phyloP scores from a whole-genome alignment of 2,329 filamentous ascomycete genomes.

The Teratosphaeria pseudoeucalypti region DNA sequence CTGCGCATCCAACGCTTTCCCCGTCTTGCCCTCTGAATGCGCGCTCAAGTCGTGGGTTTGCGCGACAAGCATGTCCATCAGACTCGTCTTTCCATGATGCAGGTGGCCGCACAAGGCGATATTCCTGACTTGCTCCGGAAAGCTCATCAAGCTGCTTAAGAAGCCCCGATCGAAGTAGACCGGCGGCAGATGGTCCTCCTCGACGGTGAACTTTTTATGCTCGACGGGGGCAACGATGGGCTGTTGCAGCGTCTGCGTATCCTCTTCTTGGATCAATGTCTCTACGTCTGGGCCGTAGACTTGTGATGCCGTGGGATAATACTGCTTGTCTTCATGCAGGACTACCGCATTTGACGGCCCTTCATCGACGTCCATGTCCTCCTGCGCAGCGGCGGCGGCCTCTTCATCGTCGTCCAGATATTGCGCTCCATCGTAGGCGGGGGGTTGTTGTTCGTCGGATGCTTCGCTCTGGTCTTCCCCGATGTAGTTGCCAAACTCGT shows the following conservation, averaged over 20 bases:
- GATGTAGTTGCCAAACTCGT: constrained; percentile 99
- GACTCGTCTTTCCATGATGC: constrained; percentile 94
- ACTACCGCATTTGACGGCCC: constrained; percentile 94
- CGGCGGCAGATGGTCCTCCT: constrained; percentile 84
- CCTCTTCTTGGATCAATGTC: constrained; percentile 91
- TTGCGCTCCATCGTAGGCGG: constrained; percentile 61
- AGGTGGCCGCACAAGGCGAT: constrained; percentile 84
- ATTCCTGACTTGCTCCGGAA: constrained; percentile 87
- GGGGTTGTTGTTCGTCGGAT: constrained; percentile 51
- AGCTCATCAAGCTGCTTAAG: constrained; percentile 93
- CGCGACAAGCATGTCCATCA: constrained; percentile 95
- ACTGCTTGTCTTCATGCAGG: constrained; percentile 97
- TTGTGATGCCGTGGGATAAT: constrained; percentile 96
- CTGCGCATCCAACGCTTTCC: constrained; percentile 76
- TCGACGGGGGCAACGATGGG: constrained; percentile 90
- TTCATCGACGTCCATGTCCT: constrained; percentile 85
- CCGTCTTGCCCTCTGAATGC: constrained; percentile 62
- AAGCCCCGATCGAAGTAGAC: constrained; percentile 83
- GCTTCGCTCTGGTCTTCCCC: constrained; percentile 82
- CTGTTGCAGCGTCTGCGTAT: constrained; percentile 82
- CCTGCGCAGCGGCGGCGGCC: constrained; percentile 44
- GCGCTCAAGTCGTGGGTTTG: constrained; percentile 74
- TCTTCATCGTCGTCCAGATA: constrained; percentile 67
- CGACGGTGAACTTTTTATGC: constrained; percentile 90
- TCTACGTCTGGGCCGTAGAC: constrained; percentile 92